Percentiles rank a stretch among this genome's conserved stretches.
phyloP scores from a whole-genome alignment of 2,329 filamentous ascomycete genomes.

The Clarireedia hainanense region DNA sequence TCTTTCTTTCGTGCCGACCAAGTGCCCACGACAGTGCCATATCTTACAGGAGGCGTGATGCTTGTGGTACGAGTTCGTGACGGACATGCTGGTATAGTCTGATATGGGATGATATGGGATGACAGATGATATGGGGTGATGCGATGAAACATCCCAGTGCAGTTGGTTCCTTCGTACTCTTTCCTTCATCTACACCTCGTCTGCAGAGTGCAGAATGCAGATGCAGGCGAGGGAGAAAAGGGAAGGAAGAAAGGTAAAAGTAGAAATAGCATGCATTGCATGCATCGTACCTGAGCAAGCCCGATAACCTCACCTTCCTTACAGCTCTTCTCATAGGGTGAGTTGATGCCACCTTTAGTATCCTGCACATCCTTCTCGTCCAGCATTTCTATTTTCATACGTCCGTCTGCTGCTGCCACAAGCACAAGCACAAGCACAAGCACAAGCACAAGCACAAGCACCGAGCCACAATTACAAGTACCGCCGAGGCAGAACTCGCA shows the following conservation, averaged over 20 bases:
- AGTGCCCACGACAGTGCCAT: background rate
- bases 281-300: constrained; percentile 6
- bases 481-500: too few species aligned
- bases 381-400: too few species aligned
- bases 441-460: too few species aligned
- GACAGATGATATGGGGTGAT: background rate
- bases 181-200: too few species aligned
- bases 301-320: background rate
- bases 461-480: too few species aligned
- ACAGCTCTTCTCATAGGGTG: too few species aligned
- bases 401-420: too few species aligned
- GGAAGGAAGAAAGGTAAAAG: too few species aligned
- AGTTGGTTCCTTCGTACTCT: too few species aligned
- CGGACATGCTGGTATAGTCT: background rate
- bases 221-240: background rate
- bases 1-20: background rate
- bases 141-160: background rate
- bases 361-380: too few species aligned
- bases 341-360: background rate
- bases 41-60: background rate
- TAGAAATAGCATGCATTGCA: background rate
- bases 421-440: too few species aligned
- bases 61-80: background rate
- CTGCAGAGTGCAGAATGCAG: background rate
- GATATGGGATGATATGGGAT: background rate